These are phyloP conservation scores for Kodamaea anthophila DNA, from an alignment of 1,139 yeast genomes.

Conservation along the genomic window DNA sequence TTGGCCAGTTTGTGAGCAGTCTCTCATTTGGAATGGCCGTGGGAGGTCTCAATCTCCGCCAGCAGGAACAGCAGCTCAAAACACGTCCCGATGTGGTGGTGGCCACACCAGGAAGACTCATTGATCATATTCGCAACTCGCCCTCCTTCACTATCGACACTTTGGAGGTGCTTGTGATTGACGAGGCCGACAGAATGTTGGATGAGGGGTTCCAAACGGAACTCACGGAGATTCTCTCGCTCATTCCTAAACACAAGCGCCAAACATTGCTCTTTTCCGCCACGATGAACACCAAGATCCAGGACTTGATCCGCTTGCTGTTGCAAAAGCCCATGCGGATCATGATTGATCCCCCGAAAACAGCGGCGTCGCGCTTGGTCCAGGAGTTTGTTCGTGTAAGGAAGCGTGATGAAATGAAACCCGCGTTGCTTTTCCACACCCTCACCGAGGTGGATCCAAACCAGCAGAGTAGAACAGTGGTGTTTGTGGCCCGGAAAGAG, in stretches of 20 bases:
- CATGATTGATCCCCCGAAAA: constrained; percentile 94
- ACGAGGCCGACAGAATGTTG: constrained; percentile 98
- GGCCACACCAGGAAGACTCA: constrained; percentile 96
- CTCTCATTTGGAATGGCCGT: constrained; percentile 88
- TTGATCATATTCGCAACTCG: constrained; percentile 93
- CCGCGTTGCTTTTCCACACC: constrained; percentile 72
- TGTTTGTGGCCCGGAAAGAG: constrained; percentile 87
- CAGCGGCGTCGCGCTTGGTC: constrained; percentile 77
- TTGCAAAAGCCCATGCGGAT: constrained; percentile 86
- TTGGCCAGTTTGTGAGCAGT: constrained; percentile 70
- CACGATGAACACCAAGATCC: constrained; percentile 92
- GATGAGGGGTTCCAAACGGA: constrained; percentile 98
- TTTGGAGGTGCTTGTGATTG: constrained; percentile 87
- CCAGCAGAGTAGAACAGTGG: constrained; percentile 68
- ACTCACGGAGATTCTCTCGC: constrained; percentile 77
- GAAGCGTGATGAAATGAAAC: constrained; percentile 77
- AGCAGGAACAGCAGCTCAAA: constrained; percentile 90
- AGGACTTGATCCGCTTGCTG: constrained; percentile 79
- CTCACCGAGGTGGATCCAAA: constrained; percentile 59
- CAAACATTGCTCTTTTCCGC: constrained; percentile 95
- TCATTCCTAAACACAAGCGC: constrained; percentile 78
- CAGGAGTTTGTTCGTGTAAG: constrained; percentile 95
- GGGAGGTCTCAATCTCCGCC: constrained; percentile 93
- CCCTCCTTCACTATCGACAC: constrained; percentile 87
- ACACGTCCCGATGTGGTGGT: constrained; percentile 91